Percentiles rank a stretch among this genome's conserved stretches.
phyloP scores from a whole-genome alignment of 2,329 filamentous ascomycete species.

The Coleophoma crateriformis region DNA sequence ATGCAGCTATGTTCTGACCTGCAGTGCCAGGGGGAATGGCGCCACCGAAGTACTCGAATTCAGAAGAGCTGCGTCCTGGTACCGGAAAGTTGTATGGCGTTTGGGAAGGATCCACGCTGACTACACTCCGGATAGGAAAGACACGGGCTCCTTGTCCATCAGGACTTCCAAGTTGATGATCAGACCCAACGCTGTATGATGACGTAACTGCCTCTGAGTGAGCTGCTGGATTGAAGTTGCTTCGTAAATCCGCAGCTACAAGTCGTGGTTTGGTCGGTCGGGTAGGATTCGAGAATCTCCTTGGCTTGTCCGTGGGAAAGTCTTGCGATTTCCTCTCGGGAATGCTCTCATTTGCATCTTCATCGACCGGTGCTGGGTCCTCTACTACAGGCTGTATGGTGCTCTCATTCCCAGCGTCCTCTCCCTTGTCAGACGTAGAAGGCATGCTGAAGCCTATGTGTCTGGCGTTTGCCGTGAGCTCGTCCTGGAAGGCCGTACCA shows the following conservation, averaged over 20 bases:
- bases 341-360: too few species aligned
- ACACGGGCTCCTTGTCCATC: slow-evolving; percentile 13
- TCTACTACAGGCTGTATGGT: too few species aligned
- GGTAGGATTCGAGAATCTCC: too few species aligned
- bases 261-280: not conserved
- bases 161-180: not conserved
- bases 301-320: too few species aligned
- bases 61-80: slow-evolving; percentile 7
- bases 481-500: too few species aligned
- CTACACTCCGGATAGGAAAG: slow-evolving; percentile 22
- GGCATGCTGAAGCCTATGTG: too few species aligned
- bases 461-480: too few species aligned
- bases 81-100: slow-evolving; percentile 11
- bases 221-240: not conserved
- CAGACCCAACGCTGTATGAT: not conserved
- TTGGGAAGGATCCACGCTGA: slow-evolving; percentile 19
- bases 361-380: too few species aligned
- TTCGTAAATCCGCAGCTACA: not conserved
- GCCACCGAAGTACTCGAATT: slow-evolving; percentile 15
- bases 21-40: not conserved
- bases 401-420: too few species aligned
- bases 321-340: too few species aligned
- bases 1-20: not conserved
- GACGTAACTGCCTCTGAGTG: not conserved
- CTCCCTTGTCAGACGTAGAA: too few species aligned